A percentile compares a stretch with the other conserved stretches of the same genome.
These are phyloP conservation scores for Echinosophora koreensis DNA, from an alignment of 306 rosid species.

Conservation along the genomic window DNA sequence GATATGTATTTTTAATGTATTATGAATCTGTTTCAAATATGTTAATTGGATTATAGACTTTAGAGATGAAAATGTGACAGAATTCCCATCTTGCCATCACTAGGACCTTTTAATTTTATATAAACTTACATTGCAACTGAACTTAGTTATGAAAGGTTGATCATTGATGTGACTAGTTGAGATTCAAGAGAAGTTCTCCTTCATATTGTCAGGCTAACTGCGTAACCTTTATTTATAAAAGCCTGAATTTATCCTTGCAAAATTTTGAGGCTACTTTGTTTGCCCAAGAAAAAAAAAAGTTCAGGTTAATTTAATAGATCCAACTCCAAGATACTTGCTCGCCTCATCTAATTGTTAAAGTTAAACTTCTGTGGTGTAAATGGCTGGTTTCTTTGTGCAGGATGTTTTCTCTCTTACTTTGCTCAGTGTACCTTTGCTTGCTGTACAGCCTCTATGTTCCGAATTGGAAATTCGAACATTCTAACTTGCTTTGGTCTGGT, in stretches of 20 bases:
- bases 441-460: slow-evolving; percentile 74
- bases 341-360: slow-evolving; percentile 11
- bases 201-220: slow-evolving; percentile 23
- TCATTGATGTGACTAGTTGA: slow-evolving; percentile 17
- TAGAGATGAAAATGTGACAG: slow-evolving; percentile 21
- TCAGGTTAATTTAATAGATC: slow-evolving; percentile 25
- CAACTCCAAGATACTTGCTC: slow-evolving; percentile 22
- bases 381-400: slow-evolving; percentile 55
- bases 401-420: slow-evolving; percentile 66
- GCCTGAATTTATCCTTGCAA: neutral
- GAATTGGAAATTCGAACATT: slow-evolving; percentile 58
- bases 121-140: neutral
- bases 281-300: neutral
- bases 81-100: neutral
- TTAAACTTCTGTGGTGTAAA: slow-evolving; percentile 25
- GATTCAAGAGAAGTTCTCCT: slow-evolving; percentile 17
- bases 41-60: slow-evolving; percentile 27
- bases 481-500: slow-evolving; percentile 46
- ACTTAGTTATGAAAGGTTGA: slow-evolving; percentile 19
- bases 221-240: slow-evolving; percentile 8
- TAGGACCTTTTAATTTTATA: neutral
- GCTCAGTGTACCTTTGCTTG: slow-evolving; percentile 68
- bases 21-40: slow-evolving; percentile 5
- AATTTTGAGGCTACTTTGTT: slow-evolving; percentile 23
- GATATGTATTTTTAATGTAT: slow-evolving; percentile 25